These are phyloP conservation scores for Penicillium carneum DNA, from an alignment of 2,329 filamentous ascomycete species.

Conservation along the genomic window DNA sequence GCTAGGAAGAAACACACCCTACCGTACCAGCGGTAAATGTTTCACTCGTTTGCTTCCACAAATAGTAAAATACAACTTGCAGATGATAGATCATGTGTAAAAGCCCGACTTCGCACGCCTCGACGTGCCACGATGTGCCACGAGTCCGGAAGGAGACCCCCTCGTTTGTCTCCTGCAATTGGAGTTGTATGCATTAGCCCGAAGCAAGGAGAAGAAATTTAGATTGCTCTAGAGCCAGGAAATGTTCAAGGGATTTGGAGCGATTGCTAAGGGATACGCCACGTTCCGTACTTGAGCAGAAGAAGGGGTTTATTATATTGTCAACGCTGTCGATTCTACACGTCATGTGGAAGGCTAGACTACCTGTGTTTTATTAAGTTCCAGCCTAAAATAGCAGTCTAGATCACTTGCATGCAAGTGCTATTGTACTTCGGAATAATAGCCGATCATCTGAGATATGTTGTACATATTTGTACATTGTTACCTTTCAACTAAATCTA, in stretches of 20 bases:
- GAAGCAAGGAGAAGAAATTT: slow-evolving; percentile 3
- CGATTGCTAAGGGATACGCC: background rate
- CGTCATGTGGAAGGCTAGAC: background rate
- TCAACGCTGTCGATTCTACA: background rate
- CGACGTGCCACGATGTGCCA: background rate
- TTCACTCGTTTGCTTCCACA: background rate
- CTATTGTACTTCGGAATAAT: background rate
- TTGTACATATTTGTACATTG: background rate
- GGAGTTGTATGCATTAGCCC: background rate
- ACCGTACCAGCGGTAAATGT: background rate
- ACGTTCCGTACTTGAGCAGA: background rate
- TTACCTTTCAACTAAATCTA: background rate
- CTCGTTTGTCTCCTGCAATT: background rate
- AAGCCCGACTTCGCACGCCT: background rate
- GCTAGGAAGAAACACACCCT: background rate
- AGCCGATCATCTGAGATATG: background rate
- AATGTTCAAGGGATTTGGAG: background rate
- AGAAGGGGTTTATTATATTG: background rate
- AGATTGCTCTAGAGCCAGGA: background rate
- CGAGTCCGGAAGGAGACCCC: background rate
- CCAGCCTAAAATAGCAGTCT: background rate
- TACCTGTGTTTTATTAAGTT: background rate
- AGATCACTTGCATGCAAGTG: background rate
- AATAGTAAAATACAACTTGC: background rate
- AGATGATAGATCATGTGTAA: slow-evolving; percentile 3